Percentiles rank a stretch among this genome's conserved stretches.
These are phyloP conservation scores for Papiliotrema flavescens DNA, from an alignment of 1,284 basidiomycete species.

Conservation along the genomic window DNA sequence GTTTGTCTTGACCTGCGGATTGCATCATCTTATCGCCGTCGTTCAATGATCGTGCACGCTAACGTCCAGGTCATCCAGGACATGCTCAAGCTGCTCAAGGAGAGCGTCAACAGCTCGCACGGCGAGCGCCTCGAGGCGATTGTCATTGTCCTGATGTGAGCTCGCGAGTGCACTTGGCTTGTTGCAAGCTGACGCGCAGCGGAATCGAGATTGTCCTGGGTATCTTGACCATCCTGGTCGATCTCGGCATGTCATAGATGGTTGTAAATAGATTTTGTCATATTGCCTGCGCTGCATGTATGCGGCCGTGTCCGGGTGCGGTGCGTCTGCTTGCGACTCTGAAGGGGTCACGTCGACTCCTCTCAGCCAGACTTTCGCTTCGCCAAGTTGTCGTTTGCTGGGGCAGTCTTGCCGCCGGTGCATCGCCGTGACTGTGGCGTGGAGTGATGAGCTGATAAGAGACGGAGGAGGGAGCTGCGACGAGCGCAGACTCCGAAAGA, in stretches of 20 bases:
- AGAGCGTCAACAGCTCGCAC: constrained; percentile 80
- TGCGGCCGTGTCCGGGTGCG: too few species aligned
- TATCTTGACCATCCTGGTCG: constrained; percentile 68
- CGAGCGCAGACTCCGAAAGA: too few species aligned
- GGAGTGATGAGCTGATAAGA: too few species aligned
- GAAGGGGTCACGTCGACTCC: too few species aligned
- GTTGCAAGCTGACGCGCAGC: constrained; percentile 9
- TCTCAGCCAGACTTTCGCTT: too few species aligned
- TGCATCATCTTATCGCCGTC: background rate
- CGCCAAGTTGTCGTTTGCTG: too few species aligned
- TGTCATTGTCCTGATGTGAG: constrained; percentile 85
- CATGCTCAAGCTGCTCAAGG: constrained; percentile 92
- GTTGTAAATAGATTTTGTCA: background rate
- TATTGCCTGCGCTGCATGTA: too few species aligned
- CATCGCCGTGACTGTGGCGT: too few species aligned
- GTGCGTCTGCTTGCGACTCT: too few species aligned
- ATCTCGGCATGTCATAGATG: constrained; percentile 51
- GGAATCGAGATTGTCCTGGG: constrained; percentile 57
- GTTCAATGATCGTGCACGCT: background rate
- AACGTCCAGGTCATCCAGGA: constrained; percentile 79
- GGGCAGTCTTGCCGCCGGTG: too few species aligned
- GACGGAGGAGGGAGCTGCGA: too few species aligned
- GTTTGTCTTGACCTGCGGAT: constrained; percentile 6
- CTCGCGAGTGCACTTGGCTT: constrained; percentile 50
- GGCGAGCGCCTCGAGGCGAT: constrained; percentile 93